Evolutionary conservation across 208 protist genomes (phyloP), one percentile per base, ranked within the genome.

Genomic region (Trypanosoma rangeli): DNA sequence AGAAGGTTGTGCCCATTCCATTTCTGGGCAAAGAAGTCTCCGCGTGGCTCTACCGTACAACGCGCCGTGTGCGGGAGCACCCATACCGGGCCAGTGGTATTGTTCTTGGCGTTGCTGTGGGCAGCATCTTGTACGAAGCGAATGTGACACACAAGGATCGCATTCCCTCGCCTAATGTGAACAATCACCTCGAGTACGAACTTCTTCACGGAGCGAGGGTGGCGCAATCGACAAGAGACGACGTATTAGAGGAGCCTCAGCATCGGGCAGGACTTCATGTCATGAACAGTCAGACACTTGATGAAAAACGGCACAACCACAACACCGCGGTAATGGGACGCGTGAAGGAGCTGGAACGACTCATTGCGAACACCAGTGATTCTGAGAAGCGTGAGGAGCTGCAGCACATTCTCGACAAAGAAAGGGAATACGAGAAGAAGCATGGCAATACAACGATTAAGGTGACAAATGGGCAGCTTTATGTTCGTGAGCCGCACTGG

Each of bases 151-250:
- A 93, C 78, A 87, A 83, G 63, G 79, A 93, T 62, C 79, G 82
- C 58, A 90, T 94, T 59, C 79, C 78, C 20, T 93, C 86, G 13
- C 89, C 89, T 3, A 90, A 94, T 76, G 83, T 94, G 31, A 85
- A 83, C 53, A 94, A 94, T 44, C 89, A 94, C 66, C 81, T 94
- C 12, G 83, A 91, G 79, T 94, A 94, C 58, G 76, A 87, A 56
- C 73, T 94, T 12, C 83, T 75, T 59, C 71, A 73, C 39, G 79
- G 83, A 9, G 78, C 71, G 18, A 75, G 72, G 67, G 68, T 78
- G 29, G 67, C 20, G 29, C 22, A 18, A 1, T 28, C 58, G 29
- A 20, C 33, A 13, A 29, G 24, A 9, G 46, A 42, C 46, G 49
- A 13, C 29, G 28, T 28, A 10, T n/a, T 13, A 8, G 42, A 20